Base-by-base conservation (phyloP, 345 rosid species). In the Cardamine resedifolia region DNA sequence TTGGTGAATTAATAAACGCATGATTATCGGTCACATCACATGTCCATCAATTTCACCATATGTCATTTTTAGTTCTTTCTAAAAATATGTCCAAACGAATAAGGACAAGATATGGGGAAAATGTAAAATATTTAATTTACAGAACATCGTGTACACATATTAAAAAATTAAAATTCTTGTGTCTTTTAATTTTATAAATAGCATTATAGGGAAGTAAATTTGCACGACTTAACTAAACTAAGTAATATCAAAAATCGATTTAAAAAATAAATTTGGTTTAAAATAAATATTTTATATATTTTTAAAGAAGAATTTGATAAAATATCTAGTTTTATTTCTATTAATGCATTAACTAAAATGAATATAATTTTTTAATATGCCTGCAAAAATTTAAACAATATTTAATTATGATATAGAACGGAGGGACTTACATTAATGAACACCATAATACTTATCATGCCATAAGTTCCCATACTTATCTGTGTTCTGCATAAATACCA, bases 61-160 rank as follows among this genome's bases (percentile, higher is more conserved):
- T 30, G 3, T 31, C 39, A n/a, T 20, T 30, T 55, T 55, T n/a
- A 27, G 21, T 56, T 56, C 23, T 55, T 28, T 55, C 23, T 55
- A n/a, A 28, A 28, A 55, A 3, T 28, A 55, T n/a, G 38, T 55
- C 59, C 59, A 55, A 55, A 55, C 18, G 60, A 55, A 55, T n/a
- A 55, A 16, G 39, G 33, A 55, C 60, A 55, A 30, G 23, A 55
- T 2, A 30, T 2, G 14, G 33, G 3, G 2, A 27, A 53, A 26
- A 15, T 15, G 56, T 11, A 11, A 30, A 30, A 6, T 30, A 11
- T 11, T 36, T 36, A 2, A 10, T 36, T 30, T 30, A 30, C 33
- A 30, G 9, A 34, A 34, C 14, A 34, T 34, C 39, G 14, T 34
- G 1, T 34, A 12, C 44, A 14, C n/a, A 12, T 39, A 39, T 39